Percentiles rank a stretch among this genome's conserved stretches.
phyloP scores from a whole-genome alignment of 23 red algal genomes.

The Gracilaria gracilis region DNA sequence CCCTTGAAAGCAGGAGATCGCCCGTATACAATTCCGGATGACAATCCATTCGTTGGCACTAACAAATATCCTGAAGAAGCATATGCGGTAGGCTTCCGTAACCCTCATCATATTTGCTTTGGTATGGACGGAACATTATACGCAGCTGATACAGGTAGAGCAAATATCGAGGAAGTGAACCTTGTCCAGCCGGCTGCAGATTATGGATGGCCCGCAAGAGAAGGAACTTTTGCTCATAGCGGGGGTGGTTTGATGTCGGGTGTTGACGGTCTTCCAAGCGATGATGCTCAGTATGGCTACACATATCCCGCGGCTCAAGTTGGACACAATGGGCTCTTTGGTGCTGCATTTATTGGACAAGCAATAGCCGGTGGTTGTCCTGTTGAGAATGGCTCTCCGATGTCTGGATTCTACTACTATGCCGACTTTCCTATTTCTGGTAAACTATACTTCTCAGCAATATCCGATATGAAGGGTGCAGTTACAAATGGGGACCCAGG shows the following conservation, averaged over 20 bases:
- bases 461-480: slow-evolving; percentile 30
- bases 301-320: slow-evolving; percentile 57
- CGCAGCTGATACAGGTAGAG: slow-evolving; percentile 47
- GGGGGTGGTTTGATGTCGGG: slow-evolving; percentile 55
- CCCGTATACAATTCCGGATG: slow-evolving; percentile 41
- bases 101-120: slow-evolving; percentile 69
- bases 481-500: slow-evolving; percentile 27
- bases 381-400: slow-evolving; percentile 53
- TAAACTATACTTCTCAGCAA: slow-evolving; percentile 57
- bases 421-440: slow-evolving; percentile 57
- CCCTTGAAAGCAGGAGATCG: slow-evolving; percentile 17
- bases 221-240: slow-evolving; percentile 54
- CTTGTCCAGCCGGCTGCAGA: slow-evolving; percentile 44
- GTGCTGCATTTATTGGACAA: slow-evolving; percentile 63
- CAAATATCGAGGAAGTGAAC: slow-evolving; percentile 71
- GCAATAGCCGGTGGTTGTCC: slow-evolving; percentile 72
- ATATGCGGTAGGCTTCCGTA: slow-evolving; percentile 60
- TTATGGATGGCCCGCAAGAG: slow-evolving; percentile 63
- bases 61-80: slow-evolving; percentile 26
- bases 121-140: slow-evolving; percentile 52
- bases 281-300: slow-evolving; percentile 32
- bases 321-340: slow-evolving; percentile 40
- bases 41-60: slow-evolving; percentile 40
- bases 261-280: slow-evolving; percentile 18
- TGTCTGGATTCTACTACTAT: slow-evolving; percentile 66